phyloP scores from a whole-genome alignment of 257 asterid genomes.

The Solanum acaule region DNA sequence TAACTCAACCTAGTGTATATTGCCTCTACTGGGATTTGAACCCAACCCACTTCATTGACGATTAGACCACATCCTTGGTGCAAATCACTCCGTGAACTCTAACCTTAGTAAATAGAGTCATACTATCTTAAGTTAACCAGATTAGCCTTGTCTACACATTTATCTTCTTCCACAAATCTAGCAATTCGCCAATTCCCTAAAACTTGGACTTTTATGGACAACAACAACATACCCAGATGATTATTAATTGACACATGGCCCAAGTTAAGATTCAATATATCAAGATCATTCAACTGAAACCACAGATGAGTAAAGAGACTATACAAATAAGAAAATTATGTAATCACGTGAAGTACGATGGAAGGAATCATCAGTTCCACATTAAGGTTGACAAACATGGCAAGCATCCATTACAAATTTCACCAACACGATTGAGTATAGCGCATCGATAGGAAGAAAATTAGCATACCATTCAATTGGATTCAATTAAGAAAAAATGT shows the following conservation, averaged over 20 bases:
- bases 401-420: neutral
- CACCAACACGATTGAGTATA: neutral
- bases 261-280: neutral
- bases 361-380: neutral
- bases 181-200: neutral
- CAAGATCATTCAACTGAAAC: neutral
- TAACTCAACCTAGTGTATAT: neutral
- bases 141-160: neutral
- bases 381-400: neutral
- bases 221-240: neutral
- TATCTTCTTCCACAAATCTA: neutral
- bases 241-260: neutral
- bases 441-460: neutral
- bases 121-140: neutral
- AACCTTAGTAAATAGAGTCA: neutral
- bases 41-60: neutral
- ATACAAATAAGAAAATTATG: neutral
- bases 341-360: neutral
- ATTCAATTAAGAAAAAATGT: neutral
- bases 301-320: neutral
- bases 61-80: neutral
- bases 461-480: neutral
- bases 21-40: neutral
- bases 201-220: neutral
- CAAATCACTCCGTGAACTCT: neutral